Evolutionary conservation across 2,329 filamentous ascomycete species (phyloP), one percentile per base, ranked within the genome.

Genomic region (Alternaria arborescens): DNA sequence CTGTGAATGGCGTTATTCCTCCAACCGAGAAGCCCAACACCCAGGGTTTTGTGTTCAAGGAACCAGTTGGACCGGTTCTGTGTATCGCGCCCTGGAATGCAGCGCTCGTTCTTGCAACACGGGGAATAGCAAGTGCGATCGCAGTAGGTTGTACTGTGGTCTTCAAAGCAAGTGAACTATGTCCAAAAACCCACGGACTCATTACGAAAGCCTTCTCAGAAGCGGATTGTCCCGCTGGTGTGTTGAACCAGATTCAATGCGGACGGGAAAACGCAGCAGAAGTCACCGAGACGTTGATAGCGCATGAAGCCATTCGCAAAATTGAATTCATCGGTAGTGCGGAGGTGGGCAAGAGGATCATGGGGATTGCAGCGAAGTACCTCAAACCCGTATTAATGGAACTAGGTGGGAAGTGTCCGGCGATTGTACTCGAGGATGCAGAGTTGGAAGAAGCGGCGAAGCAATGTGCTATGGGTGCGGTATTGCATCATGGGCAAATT

Each of bases 251-350:
- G 51, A 79, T 96, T 40, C 86, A 88, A 55, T 82, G 86, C 51
- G 81, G 80, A 53, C 79, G 84, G 0, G 76, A 82, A 18, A 85
- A 89, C 65, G 91, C 91, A 0, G 83, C 88, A 0, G 81, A 82
- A 7, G 82, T 94, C 0, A 86, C 92, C 0, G 91, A 91, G 16
- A 85, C 86, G 38, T 86, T 92, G 71, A 87, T 95, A 58, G 90
- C 87, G 5, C 83, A 84, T 36, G 83, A 86, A 5, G 90, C 90
- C 0, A 91, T 73, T 8, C 60, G 66, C 24, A 93, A 93, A 74
- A 82, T 94, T 44, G 90, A 89, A 54, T 94, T 94, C 69, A 94
- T 91, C 0, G 91, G 91, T n/a, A 90, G 87, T 73, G 91, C 90
- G 0, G 79, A 81, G 0, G 86, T 93, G 0, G 91, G 91, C 5